Base-by-base conservation (phyloP, 202 grass and related monocot genomes). In the Carex arenaria region DNA sequence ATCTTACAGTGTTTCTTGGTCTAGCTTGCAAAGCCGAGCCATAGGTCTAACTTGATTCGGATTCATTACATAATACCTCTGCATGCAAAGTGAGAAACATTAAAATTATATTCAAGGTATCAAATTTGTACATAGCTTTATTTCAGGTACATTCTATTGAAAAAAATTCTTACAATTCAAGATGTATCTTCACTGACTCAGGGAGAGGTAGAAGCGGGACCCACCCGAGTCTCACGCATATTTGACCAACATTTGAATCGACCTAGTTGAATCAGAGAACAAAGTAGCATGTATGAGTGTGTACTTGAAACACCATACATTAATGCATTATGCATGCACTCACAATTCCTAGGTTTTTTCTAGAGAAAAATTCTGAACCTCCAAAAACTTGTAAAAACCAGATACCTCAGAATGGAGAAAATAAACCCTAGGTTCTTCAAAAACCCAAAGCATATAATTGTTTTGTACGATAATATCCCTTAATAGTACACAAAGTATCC, bases 231-330 rank as follows among this genome's bases (percentile, higher is more conserved):
- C 92, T 90, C 79, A 98, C 90, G 71, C 90, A 90, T 88, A 98
- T 98, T 38, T 92, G 90, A 78, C 95, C 90, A 81, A 98, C 95
- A 93, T 98, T 98, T 3, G 92, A 94, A 59, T 98, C 92, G 81
- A 98, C 95, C 94, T 97, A 71, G 65, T 79, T 10, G 63, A 53
- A 60, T 49, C 68, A 87, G 18, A 83, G 9, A 23, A 84, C 15
- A 43, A 43, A 43, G 7, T 43, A 43, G 42, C 0, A 43, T 43
- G 42, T 43, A 43, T 9, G 7, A 43, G 42, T 43, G 7, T 43
- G 42, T 45, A 45, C 67, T 15, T 45, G 3, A 40, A 38, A 38
- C 36, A 38, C 36, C 36, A 38, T 38, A 40, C 5, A 40, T 67
- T 34, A 0, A 34, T 36, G 30, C 64, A 67, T 34, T 0, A 34